Conservation (phyloP, 2,329 filamentous ascomycete species). For the Stemphylium beticola region DNA sequence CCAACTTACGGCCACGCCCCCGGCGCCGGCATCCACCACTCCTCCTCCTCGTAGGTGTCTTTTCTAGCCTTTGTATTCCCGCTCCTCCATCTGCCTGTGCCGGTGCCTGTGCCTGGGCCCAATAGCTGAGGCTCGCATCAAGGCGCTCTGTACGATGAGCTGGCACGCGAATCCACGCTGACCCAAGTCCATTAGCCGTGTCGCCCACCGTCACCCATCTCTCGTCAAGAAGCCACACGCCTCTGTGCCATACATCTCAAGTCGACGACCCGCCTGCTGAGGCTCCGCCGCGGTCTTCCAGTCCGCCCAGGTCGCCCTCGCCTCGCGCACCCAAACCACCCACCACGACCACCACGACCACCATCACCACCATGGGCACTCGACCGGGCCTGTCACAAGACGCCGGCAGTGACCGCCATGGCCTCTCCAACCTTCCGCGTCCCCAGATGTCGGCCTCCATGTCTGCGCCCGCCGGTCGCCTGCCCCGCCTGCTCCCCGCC, state of each 20-base stretch:
- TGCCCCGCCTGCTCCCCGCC: slow-evolving; percentile 65
- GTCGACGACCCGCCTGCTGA: slow-evolving; percentile 59
- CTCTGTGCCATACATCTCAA: slow-evolving; percentile 55
- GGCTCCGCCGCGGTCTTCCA: slow-evolving; percentile 61
- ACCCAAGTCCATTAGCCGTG: slow-evolving; percentile 52
- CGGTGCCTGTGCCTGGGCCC: slow-evolving; percentile 20
- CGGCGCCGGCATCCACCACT: slow-evolving; percentile 61
- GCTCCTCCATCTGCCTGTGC: background rate
- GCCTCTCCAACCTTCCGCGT: slow-evolving; percentile 24
- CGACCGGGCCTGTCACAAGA: slow-evolving; percentile 43
- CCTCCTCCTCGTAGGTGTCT: slow-evolving; percentile 65
- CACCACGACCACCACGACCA: slow-evolving; percentile 39
- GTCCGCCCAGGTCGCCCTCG: slow-evolving; percentile 58
- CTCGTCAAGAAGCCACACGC: slow-evolving; percentile 62
- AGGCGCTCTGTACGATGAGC: slow-evolving; percentile 50
- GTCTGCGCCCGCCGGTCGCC: slow-evolving; percentile 53
- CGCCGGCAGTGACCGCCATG: slow-evolving; percentile 14
- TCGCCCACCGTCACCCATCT: slow-evolving; percentile 60
- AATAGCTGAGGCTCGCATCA: slow-evolving; percentile 38
- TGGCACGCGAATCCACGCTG: slow-evolving; percentile 46
- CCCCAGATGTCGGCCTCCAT: slow-evolving; percentile 52
- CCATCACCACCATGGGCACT: slow-evolving; percentile 47
- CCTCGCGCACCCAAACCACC: slow-evolving; percentile 34
- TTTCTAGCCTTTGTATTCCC: background rate
- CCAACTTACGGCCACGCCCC: slow-evolving; percentile 59